Evolutionary conservation across 768 basidiomycete species (phyloP).

Genomic region (Amanita fuliginea): DNA sequence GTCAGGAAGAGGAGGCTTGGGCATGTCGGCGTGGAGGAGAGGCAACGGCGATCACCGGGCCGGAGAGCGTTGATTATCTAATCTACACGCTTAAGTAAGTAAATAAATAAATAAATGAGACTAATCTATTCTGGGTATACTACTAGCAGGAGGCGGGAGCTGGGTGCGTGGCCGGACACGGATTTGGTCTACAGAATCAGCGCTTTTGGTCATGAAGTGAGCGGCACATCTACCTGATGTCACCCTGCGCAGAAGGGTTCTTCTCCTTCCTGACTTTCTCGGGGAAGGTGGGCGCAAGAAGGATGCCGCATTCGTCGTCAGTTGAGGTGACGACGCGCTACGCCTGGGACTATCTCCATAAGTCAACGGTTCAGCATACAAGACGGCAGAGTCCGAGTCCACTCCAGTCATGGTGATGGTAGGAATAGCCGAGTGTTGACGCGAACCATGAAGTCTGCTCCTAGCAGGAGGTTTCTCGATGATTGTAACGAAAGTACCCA

Average conservation of each 20-base stretch:
- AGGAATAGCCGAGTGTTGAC: not conserved
- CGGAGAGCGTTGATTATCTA: not conserved
- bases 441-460: not conserved
- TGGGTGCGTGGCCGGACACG: slow-evolving; percentile 31
- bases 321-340: slow-evolving; percentile 18
- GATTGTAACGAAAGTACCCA: slow-evolving; percentile 4
- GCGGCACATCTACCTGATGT: not conserved
- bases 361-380: not conserved
- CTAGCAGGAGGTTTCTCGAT: not conserved
- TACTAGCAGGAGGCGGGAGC: slow-evolving; percentile 32
- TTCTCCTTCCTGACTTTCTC: slow-evolving; percentile 3
- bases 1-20: slow-evolving; percentile 20
- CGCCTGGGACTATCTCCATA: slow-evolving; percentile 8
- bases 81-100: not conserved
- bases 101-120: not conserved
- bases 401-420: slow-evolving; percentile 3
- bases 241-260: slow-evolving; percentile 1
- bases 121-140: not conserved
- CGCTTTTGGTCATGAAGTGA: not conserved
- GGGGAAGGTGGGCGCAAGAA: slow-evolving; percentile 2
- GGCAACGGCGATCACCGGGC: not conserved
- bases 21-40: not conserved
- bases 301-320: slow-evolving; percentile 10
- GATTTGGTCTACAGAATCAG: not conserved
- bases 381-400: not conserved